phyloP scores from a whole-genome alignment of 2,329 filamentous ascomycete genomes.

The Cercospora sp. region DNA sequence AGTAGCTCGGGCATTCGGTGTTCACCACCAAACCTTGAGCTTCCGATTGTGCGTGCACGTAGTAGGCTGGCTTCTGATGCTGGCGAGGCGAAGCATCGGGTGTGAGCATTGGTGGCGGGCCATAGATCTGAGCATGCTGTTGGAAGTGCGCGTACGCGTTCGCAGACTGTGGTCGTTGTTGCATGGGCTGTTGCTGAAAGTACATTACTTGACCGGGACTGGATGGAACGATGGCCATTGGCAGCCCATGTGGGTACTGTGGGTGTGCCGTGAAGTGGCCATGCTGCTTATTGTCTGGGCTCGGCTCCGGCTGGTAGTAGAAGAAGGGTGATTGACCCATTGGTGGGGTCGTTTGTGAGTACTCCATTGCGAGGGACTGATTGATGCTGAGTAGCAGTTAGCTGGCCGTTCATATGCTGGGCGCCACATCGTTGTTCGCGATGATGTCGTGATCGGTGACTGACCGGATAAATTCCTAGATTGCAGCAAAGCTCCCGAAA shows the following conservation, averaged over 20 bases:
- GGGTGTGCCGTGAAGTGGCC: slow-evolving; percentile 66
- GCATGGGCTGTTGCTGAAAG: slow-evolving; percentile 58
- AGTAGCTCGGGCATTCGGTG: slow-evolving; percentile 71
- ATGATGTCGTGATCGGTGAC: slow-evolving; percentile 15
- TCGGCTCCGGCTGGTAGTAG: slow-evolving; percentile 80
- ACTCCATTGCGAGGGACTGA: slow-evolving; percentile 36
- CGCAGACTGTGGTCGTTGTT: slow-evolving; percentile 38
- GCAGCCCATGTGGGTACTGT: slow-evolving; percentile 51
- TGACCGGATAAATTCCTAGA: slow-evolving; percentile 22
- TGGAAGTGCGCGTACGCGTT: slow-evolving; percentile 37
- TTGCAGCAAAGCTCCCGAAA: slow-evolving; percentile 21
- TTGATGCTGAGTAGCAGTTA: slow-evolving; percentile 28
- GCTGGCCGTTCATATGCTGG: slow-evolving; percentile 21
- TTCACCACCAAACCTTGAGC: slow-evolving; percentile 56
- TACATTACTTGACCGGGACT: slow-evolving; percentile 49
- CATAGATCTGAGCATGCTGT: slow-evolving; percentile 53
- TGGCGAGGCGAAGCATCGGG: slow-evolving; percentile 74
- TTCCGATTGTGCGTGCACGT: slow-evolving; percentile 57
- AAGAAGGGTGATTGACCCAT: slow-evolving; percentile 75
- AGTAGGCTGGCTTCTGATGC: slow-evolving; percentile 72
- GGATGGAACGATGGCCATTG: slow-evolving; percentile 48
- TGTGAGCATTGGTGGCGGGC: slow-evolving; percentile 65
- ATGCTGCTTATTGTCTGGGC: slow-evolving; percentile 70
- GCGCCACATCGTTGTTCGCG: slow-evolving; percentile 20
- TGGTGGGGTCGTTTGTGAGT: slow-evolving; percentile 49